A percentile compares a stretch with the other conserved stretches of the same genome.
phyloP scores from a whole-genome alignment of 768 basidiomycete genomes.

The Podaxis mareebaensis region DNA sequence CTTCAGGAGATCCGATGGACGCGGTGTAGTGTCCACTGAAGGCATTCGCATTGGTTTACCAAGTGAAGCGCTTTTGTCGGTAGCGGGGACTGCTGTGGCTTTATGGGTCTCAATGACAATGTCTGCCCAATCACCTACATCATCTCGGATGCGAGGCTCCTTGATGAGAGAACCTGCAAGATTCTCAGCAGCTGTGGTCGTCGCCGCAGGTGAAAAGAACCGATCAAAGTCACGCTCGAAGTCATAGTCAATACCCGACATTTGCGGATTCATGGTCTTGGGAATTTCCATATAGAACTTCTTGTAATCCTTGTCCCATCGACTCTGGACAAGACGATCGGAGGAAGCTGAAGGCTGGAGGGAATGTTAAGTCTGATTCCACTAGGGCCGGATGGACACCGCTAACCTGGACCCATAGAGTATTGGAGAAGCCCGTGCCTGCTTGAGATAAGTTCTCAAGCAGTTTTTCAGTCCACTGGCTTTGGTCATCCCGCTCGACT shows the following conservation, averaged over 20 bases:
- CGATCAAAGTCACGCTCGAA: slow-evolving; percentile 38
- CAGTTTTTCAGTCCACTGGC: slow-evolving; percentile 37
- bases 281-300: slow-evolving; percentile 36
- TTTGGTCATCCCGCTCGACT: slow-evolving; percentile 33
- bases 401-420: slow-evolving; percentile 31
- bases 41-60: slow-evolving; percentile 25
- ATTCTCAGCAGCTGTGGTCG: neutral
- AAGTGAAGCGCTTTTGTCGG: neutral
- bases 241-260: slow-evolving; percentile 27
- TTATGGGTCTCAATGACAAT: slow-evolving; percentile 18
- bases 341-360: slow-evolving; percentile 22
- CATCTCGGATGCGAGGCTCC: neutral
- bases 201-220: slow-evolving; percentile 22
- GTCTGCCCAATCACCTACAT: slow-evolving; percentile 36
- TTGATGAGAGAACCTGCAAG: neutral
- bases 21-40: slow-evolving; percentile 27
- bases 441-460: slow-evolving; percentile 26
- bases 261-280: slow-evolving; percentile 26
- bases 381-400: neutral
- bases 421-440: slow-evolving; percentile 19
- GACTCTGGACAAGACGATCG: slow-evolving; percentile 25
- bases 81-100: neutral
- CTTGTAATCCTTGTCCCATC: slow-evolving; percentile 28
- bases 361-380: neutral
- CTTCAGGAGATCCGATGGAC: slow-evolving; percentile 35